phyloP scores from a whole-genome alignment of 139 green algal species.

The Closterium sp. region DNA sequence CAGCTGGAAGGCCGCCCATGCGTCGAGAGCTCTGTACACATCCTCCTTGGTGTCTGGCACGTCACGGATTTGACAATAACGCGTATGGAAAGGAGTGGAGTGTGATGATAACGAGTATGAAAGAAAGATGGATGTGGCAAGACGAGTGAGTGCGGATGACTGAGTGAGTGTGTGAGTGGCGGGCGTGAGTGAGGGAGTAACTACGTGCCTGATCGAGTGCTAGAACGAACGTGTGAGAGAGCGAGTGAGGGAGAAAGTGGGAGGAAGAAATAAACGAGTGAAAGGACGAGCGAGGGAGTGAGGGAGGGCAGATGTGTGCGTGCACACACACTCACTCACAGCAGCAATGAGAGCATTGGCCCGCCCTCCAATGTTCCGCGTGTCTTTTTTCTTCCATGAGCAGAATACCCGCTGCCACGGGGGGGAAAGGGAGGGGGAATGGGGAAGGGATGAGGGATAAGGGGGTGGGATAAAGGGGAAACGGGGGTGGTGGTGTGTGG shows the following conservation, averaged over 20 bases:
- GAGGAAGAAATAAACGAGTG: too few species aligned
- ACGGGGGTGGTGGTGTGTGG: too few species aligned
- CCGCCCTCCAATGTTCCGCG: background rate
- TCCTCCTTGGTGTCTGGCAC: constrained; percentile 20
- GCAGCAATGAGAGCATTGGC: background rate
- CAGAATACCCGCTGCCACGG: background rate
- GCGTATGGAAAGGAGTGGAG: background rate
- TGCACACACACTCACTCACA: background rate
- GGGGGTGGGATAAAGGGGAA: background rate
- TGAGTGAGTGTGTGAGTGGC: too few species aligned
- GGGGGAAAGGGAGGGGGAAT: background rate
- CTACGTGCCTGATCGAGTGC: too few species aligned
- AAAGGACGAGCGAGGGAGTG: too few species aligned
- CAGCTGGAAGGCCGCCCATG: constrained; percentile 21
- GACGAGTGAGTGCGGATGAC: too few species aligned
- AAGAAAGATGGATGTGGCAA: too few species aligned
- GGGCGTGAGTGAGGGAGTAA: too few species aligned
- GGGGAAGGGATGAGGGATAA: background rate
- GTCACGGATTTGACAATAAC: background rate
- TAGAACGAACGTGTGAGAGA: too few species aligned
- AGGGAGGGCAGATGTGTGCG: background rate
- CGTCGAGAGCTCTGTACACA: constrained; percentile 13
- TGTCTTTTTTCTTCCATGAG: background rate
- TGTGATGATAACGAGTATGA: too few species aligned
- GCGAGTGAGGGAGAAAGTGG: too few species aligned